phyloP scores from a whole-genome alignment of 164 flowering plant species.

The Vitis vinifera region ASM3070453v1 NC_081809.1:18168501-18169000 shows the following conservation, averaged over 20 bases:
- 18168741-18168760: constrained; percentile 66
- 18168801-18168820: not conserved
- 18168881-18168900: constrained; percentile 92
- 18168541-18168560: too few species aligned
- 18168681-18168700: constrained; percentile 94
- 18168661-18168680: constrained; percentile 59
- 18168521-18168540: too few species aligned
- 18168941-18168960: constrained; percentile 64
- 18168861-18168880: constrained; percentile 72
- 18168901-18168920: constrained; percentile 87
- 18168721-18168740: constrained; percentile 89
- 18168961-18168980: not conserved
- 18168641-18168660: constrained; percentile 43
- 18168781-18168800: not conserved
- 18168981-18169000: not conserved
- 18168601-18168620: not conserved
- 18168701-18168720: constrained; percentile 93
- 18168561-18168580: too few species aligned
- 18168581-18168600: too few species aligned
- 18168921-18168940: constrained; percentile 71
- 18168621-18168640: not conserved
- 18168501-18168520: too few species aligned
- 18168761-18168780: constrained; percentile 52
- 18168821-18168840: not conserved
- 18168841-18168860: constrained; percentile 2